Conservation (phyloP, 176 grass and related monocot genomes). For the Ensete glaucum region DNA sequence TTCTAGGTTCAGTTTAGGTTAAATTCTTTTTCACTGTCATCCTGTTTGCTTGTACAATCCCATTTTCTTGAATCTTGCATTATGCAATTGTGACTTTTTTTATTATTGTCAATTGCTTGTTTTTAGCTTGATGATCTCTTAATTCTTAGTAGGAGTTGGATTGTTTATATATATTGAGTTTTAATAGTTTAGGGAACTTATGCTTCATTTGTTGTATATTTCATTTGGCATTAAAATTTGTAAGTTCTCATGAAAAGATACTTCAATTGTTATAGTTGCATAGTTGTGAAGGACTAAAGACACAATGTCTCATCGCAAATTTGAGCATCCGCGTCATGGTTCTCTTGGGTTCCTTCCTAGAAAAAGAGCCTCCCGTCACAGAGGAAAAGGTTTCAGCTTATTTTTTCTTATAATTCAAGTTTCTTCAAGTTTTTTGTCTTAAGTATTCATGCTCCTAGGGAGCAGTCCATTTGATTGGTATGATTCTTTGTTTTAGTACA, state of each 20-base stretch:
- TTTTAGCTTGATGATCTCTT: too few species aligned
- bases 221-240: background rate
- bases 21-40: too few species aligned
- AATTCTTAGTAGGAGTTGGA: too few species aligned
- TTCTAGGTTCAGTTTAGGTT: background rate
- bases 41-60: too few species aligned
- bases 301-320: constrained; percentile 15
- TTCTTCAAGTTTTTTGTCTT: background rate
- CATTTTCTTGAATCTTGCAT: too few species aligned
- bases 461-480: background rate
- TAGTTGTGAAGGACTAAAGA: background rate
- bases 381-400: constrained; percentile 16
- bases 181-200: background rate
- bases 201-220: too few species aligned
- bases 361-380: constrained; percentile 12
- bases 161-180: too few species aligned
- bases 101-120: too few species aligned
- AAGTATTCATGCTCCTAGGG: background rate
- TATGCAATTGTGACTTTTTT: too few species aligned
- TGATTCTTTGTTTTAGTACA: background rate
- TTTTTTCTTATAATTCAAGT: background rate
- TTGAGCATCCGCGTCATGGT: constrained; percentile 19
- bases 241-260: background rate
- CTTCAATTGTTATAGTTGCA: background rate
- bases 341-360: constrained; percentile 15